Evolutionary conservation across 331 rosid genomes (phyloP).

Genomic region (Rosa hybrid): DNA sequence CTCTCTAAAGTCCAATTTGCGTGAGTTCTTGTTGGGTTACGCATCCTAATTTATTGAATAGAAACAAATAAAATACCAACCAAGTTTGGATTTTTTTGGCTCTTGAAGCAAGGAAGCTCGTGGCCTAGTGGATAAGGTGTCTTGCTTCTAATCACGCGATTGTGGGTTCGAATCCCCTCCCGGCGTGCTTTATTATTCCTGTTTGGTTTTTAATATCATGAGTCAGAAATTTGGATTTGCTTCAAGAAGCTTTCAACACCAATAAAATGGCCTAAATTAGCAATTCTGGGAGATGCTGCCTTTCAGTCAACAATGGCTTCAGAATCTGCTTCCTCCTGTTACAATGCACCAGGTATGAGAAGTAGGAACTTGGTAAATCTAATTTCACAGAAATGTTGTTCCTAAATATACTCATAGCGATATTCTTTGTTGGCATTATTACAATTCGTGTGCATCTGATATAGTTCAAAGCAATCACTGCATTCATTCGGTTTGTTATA

Average conservation of each 20-base stretch:
- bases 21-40: not conserved
- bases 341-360: conserved; percentile 79
- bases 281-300: conserved; percentile 73
- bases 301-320: conserved; percentile 72
- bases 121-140: too few relatives aligned
- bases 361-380: not conserved
- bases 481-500: not conserved
- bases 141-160: too few relatives aligned
- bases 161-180: too few relatives aligned
- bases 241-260: too few relatives aligned
- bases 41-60: not conserved
- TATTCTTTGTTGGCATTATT: not conserved
- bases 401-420: not conserved
- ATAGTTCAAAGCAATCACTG: not conserved
- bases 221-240: too few relatives aligned
- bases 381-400: not conserved
- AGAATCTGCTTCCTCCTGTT: conserved; percentile 79
- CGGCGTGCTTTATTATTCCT: not conserved
- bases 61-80: too few relatives aligned
- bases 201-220: too few relatives aligned
- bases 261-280: not conserved
- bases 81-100: too few relatives aligned
- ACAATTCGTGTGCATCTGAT: not conserved
- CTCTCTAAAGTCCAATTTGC: not conserved
- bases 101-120: too few relatives aligned